Evolutionary conservation across 1,139 yeast species (phyloP), one percentile per base, ranked within the genome.

Genomic region (Debaryomycetaceae sp.): DNA sequence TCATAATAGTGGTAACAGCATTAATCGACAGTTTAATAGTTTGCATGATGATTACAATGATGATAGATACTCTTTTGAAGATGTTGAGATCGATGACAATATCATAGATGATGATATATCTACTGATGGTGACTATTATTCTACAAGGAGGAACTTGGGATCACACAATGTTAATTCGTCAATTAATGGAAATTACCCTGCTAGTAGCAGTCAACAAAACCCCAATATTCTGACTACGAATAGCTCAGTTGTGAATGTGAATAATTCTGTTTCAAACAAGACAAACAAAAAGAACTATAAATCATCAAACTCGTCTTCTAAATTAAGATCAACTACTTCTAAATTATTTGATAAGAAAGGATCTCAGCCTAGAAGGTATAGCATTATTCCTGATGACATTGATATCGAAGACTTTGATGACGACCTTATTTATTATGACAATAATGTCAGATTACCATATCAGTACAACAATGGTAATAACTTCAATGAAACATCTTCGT

Each of bases 341-440:
- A 79, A 81, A 44, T 61, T 83, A 5, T 83, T 83, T 58, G 89
- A 84, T 51, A 77, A 80, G 17, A 83, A 78, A 45, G 88, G 88
- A 0, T 76, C 85, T 0, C 84, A 82, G 35, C 79, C 88, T 4
- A 69, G 91, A 53, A 65, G 91, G 36, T 83, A 84, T 51, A 82
- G 88, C 19, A 85, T 83, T 24, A 76, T 83, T 4, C 85, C 86
- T 1, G 85, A 81, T 53, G 85, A 81, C 53, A 72, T 80, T 13
- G 83, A 80, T 54, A 73, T 79, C 38, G 87, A 80, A 49, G 87
- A 81, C 51, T 79, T 78, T 48, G 82, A 78, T 47, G 83, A 78
- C 41, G 81, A 78, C 41, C 59, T 74, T 36, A 72, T 73, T 26
- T 73, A 73, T 47, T 73, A 73, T 47, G 78, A 73, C 46, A 67